phyloP scores from a whole-genome alignment of 306 rosid genomes.

The Ziziphus jujuba region DNA sequence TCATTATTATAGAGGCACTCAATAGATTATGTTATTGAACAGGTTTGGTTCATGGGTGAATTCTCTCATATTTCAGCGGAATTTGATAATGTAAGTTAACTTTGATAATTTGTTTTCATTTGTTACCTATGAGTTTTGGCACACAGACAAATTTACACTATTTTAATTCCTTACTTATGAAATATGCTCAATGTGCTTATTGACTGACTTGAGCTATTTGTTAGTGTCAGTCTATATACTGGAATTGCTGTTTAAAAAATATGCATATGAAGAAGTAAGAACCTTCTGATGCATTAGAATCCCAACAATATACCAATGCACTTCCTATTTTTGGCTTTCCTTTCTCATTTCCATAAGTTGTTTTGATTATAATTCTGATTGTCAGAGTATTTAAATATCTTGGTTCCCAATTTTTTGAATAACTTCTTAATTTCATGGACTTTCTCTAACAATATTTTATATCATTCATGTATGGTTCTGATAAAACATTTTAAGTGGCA shows the following conservation, averaged over 20 bases:
- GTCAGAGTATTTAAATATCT: conserved; percentile 1
- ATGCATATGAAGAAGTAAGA: not conserved
- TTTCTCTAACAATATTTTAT: not conserved
- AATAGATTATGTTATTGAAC: conserved; percentile 28
- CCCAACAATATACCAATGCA: not conserved
- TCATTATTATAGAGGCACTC: conserved; percentile 5
- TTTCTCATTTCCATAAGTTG: conserved; percentile 6
- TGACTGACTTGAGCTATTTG: not conserved
- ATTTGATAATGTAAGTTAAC: conserved; percentile 60
- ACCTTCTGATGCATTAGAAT: not conserved
- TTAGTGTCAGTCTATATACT: not conserved
- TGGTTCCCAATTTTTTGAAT: not conserved
- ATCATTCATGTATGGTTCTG: conserved; percentile 4
- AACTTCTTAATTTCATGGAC: not conserved
- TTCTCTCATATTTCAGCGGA: conserved; percentile 64
- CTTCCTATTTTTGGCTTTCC: not conserved
- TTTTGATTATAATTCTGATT: conserved; percentile 5
- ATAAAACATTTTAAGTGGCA: conserved; percentile 12
- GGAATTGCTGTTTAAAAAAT: not conserved
- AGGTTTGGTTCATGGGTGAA: conserved; percentile 88
- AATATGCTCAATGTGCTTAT: not conserved
- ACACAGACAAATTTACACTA: not conserved
- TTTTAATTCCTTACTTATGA: not conserved
- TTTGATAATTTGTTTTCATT: conserved; percentile 13
- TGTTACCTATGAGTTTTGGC: conserved; percentile 1